Base-by-base conservation (phyloP, 495 filamentous ascomycete species). In the Penicillium roqueforti region DNA sequence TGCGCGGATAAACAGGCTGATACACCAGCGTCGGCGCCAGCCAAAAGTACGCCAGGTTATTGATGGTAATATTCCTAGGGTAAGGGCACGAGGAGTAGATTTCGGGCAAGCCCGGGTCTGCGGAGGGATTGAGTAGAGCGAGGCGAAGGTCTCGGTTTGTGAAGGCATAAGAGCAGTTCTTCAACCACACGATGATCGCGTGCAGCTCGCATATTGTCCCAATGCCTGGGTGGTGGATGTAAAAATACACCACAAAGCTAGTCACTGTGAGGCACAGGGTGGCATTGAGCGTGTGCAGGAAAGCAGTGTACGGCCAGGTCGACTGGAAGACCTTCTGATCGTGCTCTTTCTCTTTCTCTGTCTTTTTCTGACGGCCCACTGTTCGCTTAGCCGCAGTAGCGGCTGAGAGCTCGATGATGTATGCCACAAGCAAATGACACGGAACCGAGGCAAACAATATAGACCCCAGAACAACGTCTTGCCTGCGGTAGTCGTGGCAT, bases 21-120 rank as follows among this genome's bases (percentile, higher is more conserved):
- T 98, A 98, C 47, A 97, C 87, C 19, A 98, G 77, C 0, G 93
- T 98, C 1, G 93, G 93, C 0, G 93, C 93, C 81, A 91, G 90
- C 90, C 93, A 97, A 61, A 97, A 98, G 72, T 97, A 98, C 37
- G 75, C 78, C 6, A 98, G 73, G 66, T 98, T 98, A 5, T 76
- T 64, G 53, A 95, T 75, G 6, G 89, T 96, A 67, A 97, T 87
- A 70, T 97, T 98, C 34, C 77, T 67, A 0, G 93, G 93, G 61
- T 97, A 98, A 0, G 92, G 88, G 58, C 89, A 93, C n/a, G 80
- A 63, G 2, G 74, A 68, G 70, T 98, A 98, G 40, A 97, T 73
- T 9, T 86, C 82, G 0, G 93, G 93, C 1, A 96, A 68, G 8
- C 82, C 76, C 3, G 81, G 79, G 3, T 76, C 67, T 1, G 64